Conservation (phyloP, 129 eudicot species). For the Escallonia rubra region DNA sequence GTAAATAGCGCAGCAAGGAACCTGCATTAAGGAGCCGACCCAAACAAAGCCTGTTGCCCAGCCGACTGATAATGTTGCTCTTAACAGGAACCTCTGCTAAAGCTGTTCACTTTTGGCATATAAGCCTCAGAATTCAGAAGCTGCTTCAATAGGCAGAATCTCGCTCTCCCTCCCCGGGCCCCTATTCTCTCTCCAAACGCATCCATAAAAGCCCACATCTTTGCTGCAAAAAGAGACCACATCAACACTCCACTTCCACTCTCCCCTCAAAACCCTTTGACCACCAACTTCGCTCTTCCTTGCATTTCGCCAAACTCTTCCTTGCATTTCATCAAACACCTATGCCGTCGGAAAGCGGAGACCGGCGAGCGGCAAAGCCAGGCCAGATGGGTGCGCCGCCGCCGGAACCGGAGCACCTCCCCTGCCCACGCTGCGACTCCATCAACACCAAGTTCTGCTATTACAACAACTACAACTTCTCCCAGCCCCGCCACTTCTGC, state of each 20-base stretch:
- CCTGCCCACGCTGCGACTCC: constrained; percentile 77
- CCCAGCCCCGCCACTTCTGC: constrained; percentile 88
- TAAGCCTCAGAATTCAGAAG: constrained; percentile 18
- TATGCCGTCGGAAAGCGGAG: constrained; percentile 39
- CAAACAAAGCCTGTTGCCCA: constrained; percentile 19
- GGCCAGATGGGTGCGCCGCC: constrained; percentile 48
- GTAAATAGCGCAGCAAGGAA: not conserved
- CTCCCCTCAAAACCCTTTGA: not conserved
- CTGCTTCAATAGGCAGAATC: constrained; percentile 9
- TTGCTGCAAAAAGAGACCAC: constrained; percentile 12
- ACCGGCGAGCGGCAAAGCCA: constrained; percentile 34
- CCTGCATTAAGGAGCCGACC: constrained; percentile 29
- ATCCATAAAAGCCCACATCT: constrained; percentile 36
- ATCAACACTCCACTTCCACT: not conserved
- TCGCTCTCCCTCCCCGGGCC: constrained; percentile 3
- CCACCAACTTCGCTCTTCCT: not conserved
- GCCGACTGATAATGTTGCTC: constrained; percentile 27
- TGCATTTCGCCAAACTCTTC: not conserved
- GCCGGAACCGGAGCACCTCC: constrained; percentile 70
- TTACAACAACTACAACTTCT: constrained; percentile 93
- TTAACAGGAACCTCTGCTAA: constrained; percentile 21
- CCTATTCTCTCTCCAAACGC: constrained; percentile 3
- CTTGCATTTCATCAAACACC: too few relatives aligned
- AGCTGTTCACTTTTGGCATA: constrained; percentile 24
- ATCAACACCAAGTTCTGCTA: constrained; percentile 83